A percentile compares a stretch with the other conserved stretches of the same genome.
Evolutionary conservation across 2,329 filamentous ascomycete species (phyloP).

Genomic region (Hypoxylon sp.): DNA sequence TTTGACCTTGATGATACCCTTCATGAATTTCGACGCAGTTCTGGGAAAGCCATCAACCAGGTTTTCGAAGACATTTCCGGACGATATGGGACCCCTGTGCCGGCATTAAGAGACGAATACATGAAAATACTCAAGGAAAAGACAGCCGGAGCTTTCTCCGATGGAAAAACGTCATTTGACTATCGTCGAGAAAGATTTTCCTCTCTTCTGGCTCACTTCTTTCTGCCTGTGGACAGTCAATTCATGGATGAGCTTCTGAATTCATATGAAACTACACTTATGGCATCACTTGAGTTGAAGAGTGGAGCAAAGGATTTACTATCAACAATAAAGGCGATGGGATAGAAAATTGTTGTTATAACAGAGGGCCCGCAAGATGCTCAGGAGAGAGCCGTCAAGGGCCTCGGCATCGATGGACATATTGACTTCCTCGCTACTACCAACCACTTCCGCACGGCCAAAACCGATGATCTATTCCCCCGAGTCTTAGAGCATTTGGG

Average conservation of each 20-base stretch:
- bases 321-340: conserved; percentile 43
- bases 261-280: conserved; percentile 46
- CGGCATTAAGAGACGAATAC: conserved; percentile 44
- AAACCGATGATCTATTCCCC: conserved; percentile 42
- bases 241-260: conserved; percentile 39
- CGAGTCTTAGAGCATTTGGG: conserved; percentile 42
- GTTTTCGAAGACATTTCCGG: conserved; percentile 47
- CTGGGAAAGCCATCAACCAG: conserved; percentile 46
- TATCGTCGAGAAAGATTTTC: conserved; percentile 53
- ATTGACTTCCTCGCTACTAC: conserved; percentile 47
- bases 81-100: conserved; percentile 20
- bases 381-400: conserved; percentile 53
- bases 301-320: conserved; percentile 50
- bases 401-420: conserved; percentile 43
- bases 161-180: conserved; percentile 54
- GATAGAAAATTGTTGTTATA: conserved; percentile 54
- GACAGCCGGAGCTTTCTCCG: conserved; percentile 53
- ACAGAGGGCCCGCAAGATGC: conserved; percentile 59
- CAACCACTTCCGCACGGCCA: conserved; percentile 44
- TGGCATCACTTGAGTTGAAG: conserved; percentile 47
- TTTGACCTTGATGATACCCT: conserved; percentile 61
- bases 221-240: conserved; percentile 22
- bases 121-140: conserved; percentile 45
- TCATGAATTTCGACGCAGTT: conserved; percentile 56
- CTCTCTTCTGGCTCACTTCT: conserved; percentile 45